Evolutionary conservation across 306 rosid species (phyloP).

Genomic region (Cucurbita ficifolia): DNA sequence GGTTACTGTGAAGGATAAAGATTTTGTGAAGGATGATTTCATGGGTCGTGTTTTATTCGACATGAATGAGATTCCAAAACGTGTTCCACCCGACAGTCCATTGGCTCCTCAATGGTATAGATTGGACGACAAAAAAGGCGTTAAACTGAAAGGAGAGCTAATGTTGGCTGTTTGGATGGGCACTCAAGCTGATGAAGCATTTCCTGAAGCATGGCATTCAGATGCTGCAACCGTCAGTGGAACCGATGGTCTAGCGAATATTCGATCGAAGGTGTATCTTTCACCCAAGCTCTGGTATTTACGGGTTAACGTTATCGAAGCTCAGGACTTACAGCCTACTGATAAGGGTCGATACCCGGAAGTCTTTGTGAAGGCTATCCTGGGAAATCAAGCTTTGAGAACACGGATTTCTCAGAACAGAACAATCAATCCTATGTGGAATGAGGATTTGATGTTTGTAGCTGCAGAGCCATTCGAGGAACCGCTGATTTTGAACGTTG

Average conservation of each 20-base stretch:
- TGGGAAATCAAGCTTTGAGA: slow-evolving; percentile 69
- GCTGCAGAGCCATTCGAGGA: slow-evolving; percentile 90
- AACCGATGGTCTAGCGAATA: slow-evolving; percentile 67
- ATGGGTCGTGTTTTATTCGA: slow-evolving; percentile 68
- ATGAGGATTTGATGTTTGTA: slow-evolving; percentile 92
- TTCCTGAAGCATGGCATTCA: slow-evolving; percentile 97
- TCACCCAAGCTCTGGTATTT: slow-evolving; percentile 98
- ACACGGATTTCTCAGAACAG: slow-evolving; percentile 62
- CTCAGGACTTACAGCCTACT: slow-evolving; percentile 64
- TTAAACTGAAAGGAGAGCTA: slow-evolving; percentile 73
- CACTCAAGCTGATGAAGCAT: slow-evolving; percentile 94
- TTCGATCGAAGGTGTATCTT: slow-evolving; percentile 83
- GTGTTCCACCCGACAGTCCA: slow-evolving; percentile 96
- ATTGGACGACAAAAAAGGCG: slow-evolving; percentile 54
- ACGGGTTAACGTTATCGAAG: slow-evolving; percentile 93
- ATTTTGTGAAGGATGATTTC: slow-evolving; percentile 75
- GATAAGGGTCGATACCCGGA: slow-evolving; percentile 84
- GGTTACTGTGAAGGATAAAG: slow-evolving; percentile 86
- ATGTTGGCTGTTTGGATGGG: slow-evolving; percentile 99
- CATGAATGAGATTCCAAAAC: slow-evolving; percentile 70
- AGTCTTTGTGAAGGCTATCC: slow-evolving; percentile 62
- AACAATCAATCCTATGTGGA: slow-evolving; percentile 90
- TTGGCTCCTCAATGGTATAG: slow-evolving; percentile 94
- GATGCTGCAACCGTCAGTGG: slow-evolving; percentile 90
- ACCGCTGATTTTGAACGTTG: slow-evolving; percentile 70